Evolutionary conservation across 139 green algal species (phyloP), one percentile per base, ranked within the genome.

Genomic region (Haematococcus lacustris): DNA sequence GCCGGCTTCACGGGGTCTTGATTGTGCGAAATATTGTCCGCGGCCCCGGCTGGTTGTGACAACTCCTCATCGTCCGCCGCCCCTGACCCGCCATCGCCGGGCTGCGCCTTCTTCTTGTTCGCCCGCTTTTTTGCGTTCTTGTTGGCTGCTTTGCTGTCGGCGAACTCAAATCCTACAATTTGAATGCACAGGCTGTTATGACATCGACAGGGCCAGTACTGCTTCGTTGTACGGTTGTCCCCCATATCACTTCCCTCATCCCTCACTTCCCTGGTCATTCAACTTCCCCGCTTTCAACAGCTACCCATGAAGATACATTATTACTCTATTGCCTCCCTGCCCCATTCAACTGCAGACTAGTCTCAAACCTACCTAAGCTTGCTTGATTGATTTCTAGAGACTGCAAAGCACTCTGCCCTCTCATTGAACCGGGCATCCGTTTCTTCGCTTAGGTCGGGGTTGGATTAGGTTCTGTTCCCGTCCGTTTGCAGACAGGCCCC

Each of bases 111-210:
- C 73, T 86, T 88, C 67, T 86, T 86, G 26, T 76, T 75, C 0
- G 79, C 76, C 0, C 84, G 78, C 76, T 81, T 84, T 70, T 83
- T 83, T 2, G 87, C 87, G 66, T 95, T 95, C 75, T 93, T 94
- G 40, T 64, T 78, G 0, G 86, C 80, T 6, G 85, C 76, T 90
- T 93, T 80, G 64, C 73, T 4, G 62, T 65, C 66, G 37, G 77
- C 71, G 66, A 77, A 77, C 59, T 82, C 80, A n/a, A 71, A 73
- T 3, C 74, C 71, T 76, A 80, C 70, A 72, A 75, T 76, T 38
- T 78, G 71, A 25, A 59, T 63, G n/a, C 68, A 53, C 71, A 68
- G 38, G 60, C 30, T 30, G 57, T 37, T 9, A 28, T 35, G 5
- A 65, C 57, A 65, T 30, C 21, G 57, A 28, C 57, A 65, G 57